These are phyloP conservation scores for Chloris gayana DNA, from an alignment of 176 grass and related monocot genomes.

Conservation along the genomic window DNA sequence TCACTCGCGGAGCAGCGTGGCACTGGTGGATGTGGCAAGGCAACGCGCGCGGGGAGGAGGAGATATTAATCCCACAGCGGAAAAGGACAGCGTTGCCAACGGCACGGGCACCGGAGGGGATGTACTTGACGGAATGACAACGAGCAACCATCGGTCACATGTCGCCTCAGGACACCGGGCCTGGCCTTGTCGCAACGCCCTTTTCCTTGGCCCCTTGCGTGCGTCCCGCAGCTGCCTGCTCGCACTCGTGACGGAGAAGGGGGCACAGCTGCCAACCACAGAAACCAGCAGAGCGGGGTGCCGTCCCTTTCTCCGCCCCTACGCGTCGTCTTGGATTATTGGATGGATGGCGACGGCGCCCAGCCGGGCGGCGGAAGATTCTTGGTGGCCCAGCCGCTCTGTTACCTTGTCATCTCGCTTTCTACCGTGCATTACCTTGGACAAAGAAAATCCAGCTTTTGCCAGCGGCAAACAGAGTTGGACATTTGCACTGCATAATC, in stretches of 20 bases:
- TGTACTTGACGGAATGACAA: slow-evolving; percentile 6
- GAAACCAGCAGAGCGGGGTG: not conserved
- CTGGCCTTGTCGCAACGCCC: slow-evolving; percentile 11
- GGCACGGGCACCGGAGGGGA: not conserved
- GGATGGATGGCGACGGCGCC: no score
- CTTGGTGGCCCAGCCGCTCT: no score
- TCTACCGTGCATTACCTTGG: no score
- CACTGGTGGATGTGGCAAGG: not conserved
- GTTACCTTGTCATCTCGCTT: no score
- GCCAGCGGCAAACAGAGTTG: no score
- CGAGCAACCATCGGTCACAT: not conserved
- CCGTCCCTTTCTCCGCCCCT: not conserved
- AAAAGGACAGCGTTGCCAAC: slow-evolving; percentile 1
- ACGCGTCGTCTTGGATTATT: not conserved
- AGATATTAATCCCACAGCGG: slow-evolving; percentile 23
- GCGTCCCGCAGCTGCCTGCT: not conserved
- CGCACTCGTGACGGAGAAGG: slow-evolving; percentile 26
- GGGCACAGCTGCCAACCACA: not conserved
- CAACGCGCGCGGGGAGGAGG: not conserved
- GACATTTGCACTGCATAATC: no score
- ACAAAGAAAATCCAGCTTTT: no score
- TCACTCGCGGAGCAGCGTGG: not conserved
- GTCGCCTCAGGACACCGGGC: slow-evolving; percentile 28
- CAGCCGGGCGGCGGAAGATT: no score
- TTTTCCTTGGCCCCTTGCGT: slow-evolving; percentile 29